Evolutionary conservation across 1,284 basidiomycete genomes (phyloP), one percentile per base, ranked within the genome.

Genomic region (Naganishia cerealis): DNA sequence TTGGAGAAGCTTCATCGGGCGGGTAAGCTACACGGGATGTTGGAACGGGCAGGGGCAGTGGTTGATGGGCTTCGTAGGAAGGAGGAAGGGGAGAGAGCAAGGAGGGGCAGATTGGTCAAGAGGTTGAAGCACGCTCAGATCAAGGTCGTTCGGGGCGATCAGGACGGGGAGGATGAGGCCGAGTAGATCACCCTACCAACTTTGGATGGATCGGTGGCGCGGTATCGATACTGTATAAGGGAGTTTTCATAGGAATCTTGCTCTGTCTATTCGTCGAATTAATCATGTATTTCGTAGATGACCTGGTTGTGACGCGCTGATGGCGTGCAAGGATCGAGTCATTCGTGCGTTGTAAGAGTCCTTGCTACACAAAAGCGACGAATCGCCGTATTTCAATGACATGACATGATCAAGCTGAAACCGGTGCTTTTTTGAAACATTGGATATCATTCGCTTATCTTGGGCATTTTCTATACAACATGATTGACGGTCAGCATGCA

Each of bases 11-110:
- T 67, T 0, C 70, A 71, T 33, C 16, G 36, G 16, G 57, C 59
- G 15, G 67, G 56, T 1, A 52, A 38, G 16, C 54, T 71, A 1
- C 46, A 52, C 43, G 63, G 39, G 2, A 39, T 71, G 61, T 39
- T 71, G n/a, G 53, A 65, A 24, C 59, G 40, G 13, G 66, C 70
- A 6, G 70, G 70, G 3, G 70, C 70, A 7, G 33, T 68, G 12
- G 70, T 71, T 0, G 67, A 71, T 38, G 70, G 66, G 8, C 46
- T 52, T 15, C 54, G 59, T 38, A 57, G 18, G 39, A 46, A 40
- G 16, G 65, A 67, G 40, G 53, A 59, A 18, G 42, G 9, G 13
- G 57, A 69, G 8, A 39, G n/a, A 24, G 54, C 18, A 1, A 53
- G 43, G 21, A 26, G 33, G 15, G 50, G 50, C 3, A 50, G 36